phyloP scores from a whole-genome alignment of 169 alveolate species.

The Eimeria acervulina region DNA sequence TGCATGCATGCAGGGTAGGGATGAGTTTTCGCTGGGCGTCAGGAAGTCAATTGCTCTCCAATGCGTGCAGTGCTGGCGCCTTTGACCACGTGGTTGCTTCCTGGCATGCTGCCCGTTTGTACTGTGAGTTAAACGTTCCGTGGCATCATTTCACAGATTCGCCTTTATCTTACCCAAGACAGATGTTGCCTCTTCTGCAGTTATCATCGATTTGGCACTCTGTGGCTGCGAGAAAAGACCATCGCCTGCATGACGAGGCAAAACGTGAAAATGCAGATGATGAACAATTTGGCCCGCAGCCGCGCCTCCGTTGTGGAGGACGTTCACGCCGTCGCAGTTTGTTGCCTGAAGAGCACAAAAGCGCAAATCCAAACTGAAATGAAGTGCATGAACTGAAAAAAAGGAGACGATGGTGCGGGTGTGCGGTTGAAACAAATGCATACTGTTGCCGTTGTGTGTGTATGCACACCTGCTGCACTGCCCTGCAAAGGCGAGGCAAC shows the following conservation, averaged over 20 bases:
- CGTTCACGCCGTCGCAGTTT: conserved; percentile 79
- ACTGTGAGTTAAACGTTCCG: not conserved
- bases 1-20: not conserved
- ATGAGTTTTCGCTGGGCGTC: not conserved
- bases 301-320: conserved; percentile 81
- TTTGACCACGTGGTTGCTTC: too few relatives aligned
- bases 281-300: conserved; percentile 83
- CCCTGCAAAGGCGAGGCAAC: conserved; percentile 81
- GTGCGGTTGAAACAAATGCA: not conserved
- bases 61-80: not conserved
- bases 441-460: not conserved
- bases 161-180: conserved; percentile 59
- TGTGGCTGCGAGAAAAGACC: conserved; percentile 59
- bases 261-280: conserved; percentile 80
- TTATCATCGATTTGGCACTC: conserved; percentile 74
- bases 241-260: conserved; percentile 77
- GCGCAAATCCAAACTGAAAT: not conserved
- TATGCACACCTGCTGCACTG: conserved; percentile 76
- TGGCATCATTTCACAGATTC: not conserved
- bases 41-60: not conserved
- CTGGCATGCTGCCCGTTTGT: not conserved
- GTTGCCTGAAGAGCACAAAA: conserved; percentile 65
- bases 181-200: conserved; percentile 43
- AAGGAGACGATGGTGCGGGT: not conserved
- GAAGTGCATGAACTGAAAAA: not conserved